Evolutionary conservation across 768 basidiomycete genomes (phyloP).

Genomic region (Agrocybe chaxingu): DNA sequence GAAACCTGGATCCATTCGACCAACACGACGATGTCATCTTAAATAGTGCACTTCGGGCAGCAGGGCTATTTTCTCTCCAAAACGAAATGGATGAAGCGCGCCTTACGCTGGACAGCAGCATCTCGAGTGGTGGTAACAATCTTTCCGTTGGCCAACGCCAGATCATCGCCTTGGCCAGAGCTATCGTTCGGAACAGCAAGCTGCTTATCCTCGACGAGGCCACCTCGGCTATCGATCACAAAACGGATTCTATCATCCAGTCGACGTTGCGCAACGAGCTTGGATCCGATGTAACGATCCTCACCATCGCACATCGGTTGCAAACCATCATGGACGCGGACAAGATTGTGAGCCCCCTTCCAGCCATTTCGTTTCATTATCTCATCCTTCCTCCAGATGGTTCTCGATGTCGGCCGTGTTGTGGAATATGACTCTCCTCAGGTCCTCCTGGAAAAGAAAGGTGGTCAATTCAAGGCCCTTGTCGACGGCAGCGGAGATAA

Average conservation of each 20-base stretch:
- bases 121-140: conserved; percentile 60
- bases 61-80: conserved; percentile 38
- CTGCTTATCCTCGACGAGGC: conserved; percentile 63
- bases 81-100: conserved; percentile 43
- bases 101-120: conserved; percentile 42
- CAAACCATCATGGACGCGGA: conserved; percentile 69
- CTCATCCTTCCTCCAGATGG: conserved; percentile 25
- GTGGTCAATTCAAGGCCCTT: conserved; percentile 48
- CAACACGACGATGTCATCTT: conserved; percentile 49
- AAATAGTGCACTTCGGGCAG: conserved; percentile 37
- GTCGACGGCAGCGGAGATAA: conserved; percentile 59
- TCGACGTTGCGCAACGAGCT: conserved; percentile 65
- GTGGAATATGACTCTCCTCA: conserved; percentile 54
- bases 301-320: conserved; percentile 70
- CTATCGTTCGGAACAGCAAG: conserved; percentile 55
- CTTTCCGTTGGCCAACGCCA: conserved; percentile 79
- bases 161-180: conserved; percentile 63
- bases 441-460: conserved; percentile 46
- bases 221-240: conserved; percentile 50
- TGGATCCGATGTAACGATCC: conserved; percentile 52
- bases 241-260: conserved; percentile 70
- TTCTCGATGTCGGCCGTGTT: conserved; percentile 42
- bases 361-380: neutral
- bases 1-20: conserved; percentile 65
- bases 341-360: conserved; percentile 35